phyloP scores from a whole-genome alignment of 305 asterid genomes.

The Vinca major region DNA sequence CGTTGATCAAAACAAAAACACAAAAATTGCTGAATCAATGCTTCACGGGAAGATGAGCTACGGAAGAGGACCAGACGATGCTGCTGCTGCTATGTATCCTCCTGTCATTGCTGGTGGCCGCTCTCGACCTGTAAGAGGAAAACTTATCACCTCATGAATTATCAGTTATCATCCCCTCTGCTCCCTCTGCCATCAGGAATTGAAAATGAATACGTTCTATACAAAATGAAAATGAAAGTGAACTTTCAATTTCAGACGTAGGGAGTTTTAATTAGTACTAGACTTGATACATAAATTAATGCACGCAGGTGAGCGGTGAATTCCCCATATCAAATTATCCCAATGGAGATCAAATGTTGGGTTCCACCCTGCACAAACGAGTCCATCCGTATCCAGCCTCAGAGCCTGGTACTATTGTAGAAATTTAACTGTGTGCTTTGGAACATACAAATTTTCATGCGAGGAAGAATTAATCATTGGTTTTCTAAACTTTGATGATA shows the following conservation, averaged over 20 bases:
- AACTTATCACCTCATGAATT: not conserved
- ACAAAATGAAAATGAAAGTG: too few species aligned
- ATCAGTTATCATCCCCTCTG: too few species aligned
- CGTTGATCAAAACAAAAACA: slow-evolving; percentile 56
- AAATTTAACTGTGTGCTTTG: not conserved
- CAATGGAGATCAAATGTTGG: slow-evolving; percentile 66
- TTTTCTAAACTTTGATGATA: slow-evolving; percentile 1
- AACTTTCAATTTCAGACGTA: too few species aligned
- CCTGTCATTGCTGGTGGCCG: slow-evolving; percentile 75
- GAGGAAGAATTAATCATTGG: too few species aligned
- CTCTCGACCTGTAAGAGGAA: slow-evolving; percentile 53
- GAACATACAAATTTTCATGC: not conserved
- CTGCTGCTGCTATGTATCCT: slow-evolving; percentile 47
- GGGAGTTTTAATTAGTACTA: not conserved
- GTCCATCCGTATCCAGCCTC: slow-evolving; percentile 69
- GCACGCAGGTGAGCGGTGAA: slow-evolving; percentile 79
- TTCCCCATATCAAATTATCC: slow-evolving; percentile 52
- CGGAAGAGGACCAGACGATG: slow-evolving; percentile 93
- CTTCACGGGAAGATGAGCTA: slow-evolving; percentile 98
- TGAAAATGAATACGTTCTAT: too few species aligned
- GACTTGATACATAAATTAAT: not conserved
- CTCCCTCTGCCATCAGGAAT: too few species aligned
- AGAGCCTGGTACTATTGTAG: slow-evolving; percentile 42
- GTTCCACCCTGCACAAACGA: slow-evolving; percentile 68
- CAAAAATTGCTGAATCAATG: slow-evolving; percentile 68